Evolutionary conservation across 305 asterid species (phyloP).

Genomic region (Fraxinus xanthoxyloides): DNA sequence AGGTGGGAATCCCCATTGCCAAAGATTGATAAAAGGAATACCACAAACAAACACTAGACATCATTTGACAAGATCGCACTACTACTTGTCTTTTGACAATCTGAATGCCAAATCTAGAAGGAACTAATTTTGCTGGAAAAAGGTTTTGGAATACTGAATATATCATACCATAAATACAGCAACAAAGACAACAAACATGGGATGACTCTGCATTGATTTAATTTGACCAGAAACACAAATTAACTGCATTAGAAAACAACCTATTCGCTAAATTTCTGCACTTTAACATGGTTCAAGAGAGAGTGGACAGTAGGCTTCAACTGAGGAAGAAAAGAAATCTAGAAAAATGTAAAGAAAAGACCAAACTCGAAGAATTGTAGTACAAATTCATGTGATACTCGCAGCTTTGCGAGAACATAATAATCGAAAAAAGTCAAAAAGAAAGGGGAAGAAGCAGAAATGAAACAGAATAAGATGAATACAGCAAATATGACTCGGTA

Average conservation of each 20-base stretch:
- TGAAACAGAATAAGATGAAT: constrained; percentile 9
- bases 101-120: neutral
- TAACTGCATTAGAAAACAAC: neutral
- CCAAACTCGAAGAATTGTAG: constrained; percentile 2
- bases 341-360: neutral
- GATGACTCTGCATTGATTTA: neutral
- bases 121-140: neutral
- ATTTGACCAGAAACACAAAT: neutral
- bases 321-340: neutral
- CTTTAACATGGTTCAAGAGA: constrained; percentile 3
- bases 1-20: neutral
- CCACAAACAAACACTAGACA: neutral
- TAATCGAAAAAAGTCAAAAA: constrained; percentile 11
- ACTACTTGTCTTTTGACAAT: neutral
- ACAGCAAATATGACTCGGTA: constrained; percentile 27
- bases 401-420: constrained; percentile 7
- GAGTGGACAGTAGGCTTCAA: constrained; percentile 9
- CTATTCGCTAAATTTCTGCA: neutral
- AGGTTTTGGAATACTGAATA: neutral
- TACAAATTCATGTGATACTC: constrained; percentile 13
- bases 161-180: neutral
- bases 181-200: neutral
- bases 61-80: neutral
- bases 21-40: neutral
- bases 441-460: neutral